Evolutionary conservation across 352 stramenopile species (phyloP), one percentile per base, ranked within the genome.

Genomic region (Aphanomyces euteiches): DNA sequence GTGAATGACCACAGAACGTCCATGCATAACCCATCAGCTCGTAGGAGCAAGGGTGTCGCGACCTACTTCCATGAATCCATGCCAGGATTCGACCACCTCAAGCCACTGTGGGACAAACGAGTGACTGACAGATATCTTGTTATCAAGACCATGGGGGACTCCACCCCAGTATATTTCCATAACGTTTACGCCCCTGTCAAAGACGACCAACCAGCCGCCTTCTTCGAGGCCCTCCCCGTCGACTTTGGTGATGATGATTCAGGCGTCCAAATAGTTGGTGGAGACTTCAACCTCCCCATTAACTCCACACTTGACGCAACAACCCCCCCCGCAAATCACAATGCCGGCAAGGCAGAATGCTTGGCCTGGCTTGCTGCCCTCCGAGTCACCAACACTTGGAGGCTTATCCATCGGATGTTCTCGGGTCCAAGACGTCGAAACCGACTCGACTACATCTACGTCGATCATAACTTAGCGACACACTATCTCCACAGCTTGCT

Each of bases 351-450:
- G 43, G 7, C 5, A 1, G 56, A 38, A 12, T 41, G 56, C 19
- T 4, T 74, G 5, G 66, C 48, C 4, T 77, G 74, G 74, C 34
- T 69, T 15, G 38, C 21, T 4, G 38, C 34, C 3, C 56, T 78
- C 19, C 50, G 58, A 15, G 64, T 74, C 36, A 28, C 58, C 3
- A 71, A 77, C 21, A 43, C 50, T 2, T 77, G 72, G 72, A 68
- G 64, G 0, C 19, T 54, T 1, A 59, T 74, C 21, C 28, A 77
- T 19, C 45, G 41, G 3, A 41, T 66, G 10, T 75, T 67, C 61
- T 60, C 58, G 13, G 57, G 68, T n/a, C 71, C 72, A 13, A 7
- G 43, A 17, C 68, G 68, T 4, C 38, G 21, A 15, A 75, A 77
- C 37, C 67, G 74, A 34, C 47, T 79, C 0, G 72, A 63, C 56